These are phyloP conservation scores for Populus trichocarpa DNA, from an alignment of 441 rosid genomes.

Conservation along the genomic window DNA sequence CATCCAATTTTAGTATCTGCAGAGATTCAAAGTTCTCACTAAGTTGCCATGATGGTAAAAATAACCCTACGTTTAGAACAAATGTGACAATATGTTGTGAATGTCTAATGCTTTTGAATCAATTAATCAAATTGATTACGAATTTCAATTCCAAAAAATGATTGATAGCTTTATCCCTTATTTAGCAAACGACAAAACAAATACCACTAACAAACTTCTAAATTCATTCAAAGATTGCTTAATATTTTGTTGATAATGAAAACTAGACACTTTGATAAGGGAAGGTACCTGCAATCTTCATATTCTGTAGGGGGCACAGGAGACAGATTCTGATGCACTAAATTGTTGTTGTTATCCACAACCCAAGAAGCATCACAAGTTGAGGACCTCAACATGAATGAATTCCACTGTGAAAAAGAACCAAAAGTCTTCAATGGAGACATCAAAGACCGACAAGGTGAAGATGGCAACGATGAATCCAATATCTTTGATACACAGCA, in stretches of 20 bases:
- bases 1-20: background rate
- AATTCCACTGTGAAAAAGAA: slow-evolving; percentile 42
- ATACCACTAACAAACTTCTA: background rate
- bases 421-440: slow-evolving; percentile 42
- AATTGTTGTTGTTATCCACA: background rate
- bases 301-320: slow-evolving; percentile 14
- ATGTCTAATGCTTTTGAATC: background rate
- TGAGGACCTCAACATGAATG: slow-evolving; percentile 16
- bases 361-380: slow-evolving; percentile 18
- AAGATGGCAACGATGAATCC: slow-evolving; percentile 34
- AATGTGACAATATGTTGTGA: background rate
- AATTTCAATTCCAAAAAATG: background rate
- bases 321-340: background rate
- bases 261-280: background rate
- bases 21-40: background rate
- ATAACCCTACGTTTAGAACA: background rate
- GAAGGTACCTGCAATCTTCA: slow-evolving; percentile 34
- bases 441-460: background rate
- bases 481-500: slow-evolving; percentile 32
- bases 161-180: background rate
- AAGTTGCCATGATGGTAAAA: background rate
- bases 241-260: background rate
- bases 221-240: background rate
- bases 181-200: background rate
- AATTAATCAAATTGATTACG: background rate